Evolutionary conservation across 495 filamentous ascomycete genomes (phyloP).

Genomic region (Opeltia flavorubescens): DNA sequence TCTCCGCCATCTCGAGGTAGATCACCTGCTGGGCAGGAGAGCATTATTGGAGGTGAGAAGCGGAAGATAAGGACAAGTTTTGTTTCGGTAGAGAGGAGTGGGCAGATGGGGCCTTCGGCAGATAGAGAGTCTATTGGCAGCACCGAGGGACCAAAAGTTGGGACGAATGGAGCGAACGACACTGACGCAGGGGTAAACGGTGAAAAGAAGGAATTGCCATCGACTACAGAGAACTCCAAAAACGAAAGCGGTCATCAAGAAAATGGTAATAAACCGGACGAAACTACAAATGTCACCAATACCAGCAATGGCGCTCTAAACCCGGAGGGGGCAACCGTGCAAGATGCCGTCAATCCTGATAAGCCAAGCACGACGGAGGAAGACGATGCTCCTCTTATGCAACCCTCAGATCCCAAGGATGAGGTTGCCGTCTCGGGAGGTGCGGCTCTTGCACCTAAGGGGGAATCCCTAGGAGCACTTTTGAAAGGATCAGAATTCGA

Average conservation of each 20-base stretch:
- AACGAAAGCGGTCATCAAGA: background rate
- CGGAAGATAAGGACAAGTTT: conserved; percentile 75
- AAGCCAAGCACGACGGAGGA: conserved; percentile 23
- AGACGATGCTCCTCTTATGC: conserved; percentile 19
- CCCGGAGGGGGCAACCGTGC: background rate
- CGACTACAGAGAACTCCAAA: background rate
- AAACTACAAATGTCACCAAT: conserved; percentile 1
- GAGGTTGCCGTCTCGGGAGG: conserved; percentile 22
- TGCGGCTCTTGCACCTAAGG: conserved; percentile 17
- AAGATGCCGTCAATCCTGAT: conserved; percentile 19
- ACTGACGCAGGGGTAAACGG: background rate
- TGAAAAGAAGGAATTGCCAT: background rate
- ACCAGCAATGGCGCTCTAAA: background rate
- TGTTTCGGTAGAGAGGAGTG: conserved; percentile 58
- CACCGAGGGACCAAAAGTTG: background rate
- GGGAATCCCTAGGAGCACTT: conserved; percentile 16
- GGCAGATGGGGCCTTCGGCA: conserved; percentile 26
- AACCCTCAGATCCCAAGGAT: conserved; percentile 23
- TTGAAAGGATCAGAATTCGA: conserved; percentile 18
- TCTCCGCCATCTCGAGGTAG: conserved; percentile 61
- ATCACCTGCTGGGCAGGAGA: conserved; percentile 40
- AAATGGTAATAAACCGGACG: too few relatives aligned
- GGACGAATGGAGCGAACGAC: background rate
- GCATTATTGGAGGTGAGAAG: conserved; percentile 18
- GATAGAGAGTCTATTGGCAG: conserved; percentile 3